A percentile compares a stretch with the other conserved stretches of the same genome.
Conservation (phyloP, 2,329 filamentous ascomycete genomes). For the Dissoconium aciculare region DNA sequence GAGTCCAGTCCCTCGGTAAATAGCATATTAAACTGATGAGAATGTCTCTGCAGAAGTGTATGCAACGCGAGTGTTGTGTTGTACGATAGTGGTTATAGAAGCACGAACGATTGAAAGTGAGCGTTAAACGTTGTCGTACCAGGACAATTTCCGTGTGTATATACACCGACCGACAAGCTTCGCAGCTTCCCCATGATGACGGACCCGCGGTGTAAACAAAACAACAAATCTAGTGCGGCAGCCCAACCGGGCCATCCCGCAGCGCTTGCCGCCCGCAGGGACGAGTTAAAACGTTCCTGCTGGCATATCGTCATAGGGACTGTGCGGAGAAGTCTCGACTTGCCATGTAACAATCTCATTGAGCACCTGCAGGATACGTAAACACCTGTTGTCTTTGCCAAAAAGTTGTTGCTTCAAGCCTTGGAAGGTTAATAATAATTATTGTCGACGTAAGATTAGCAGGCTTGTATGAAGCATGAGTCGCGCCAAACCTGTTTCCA, state of each 20-base stretch:
- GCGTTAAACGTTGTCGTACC: not conserved
- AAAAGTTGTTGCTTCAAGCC: too few relatives aligned
- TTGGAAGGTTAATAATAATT: too few relatives aligned
- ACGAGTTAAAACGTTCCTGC: too few relatives aligned
- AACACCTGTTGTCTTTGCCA: too few relatives aligned
- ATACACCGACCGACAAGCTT: not conserved
- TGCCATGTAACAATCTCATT: too few relatives aligned
- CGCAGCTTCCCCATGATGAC: not conserved
- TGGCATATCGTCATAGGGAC: too few relatives aligned
- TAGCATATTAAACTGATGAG: conserved; percentile 1
- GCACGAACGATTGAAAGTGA: not conserved
- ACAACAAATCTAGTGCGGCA: not conserved
- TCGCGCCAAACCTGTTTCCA: too few relatives aligned
- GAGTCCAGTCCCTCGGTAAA: conserved; percentile 10
- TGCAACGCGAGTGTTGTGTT: conserved; percentile 1
- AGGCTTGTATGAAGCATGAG: too few relatives aligned
- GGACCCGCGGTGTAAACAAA: not conserved
- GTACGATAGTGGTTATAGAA: conserved; percentile 2
- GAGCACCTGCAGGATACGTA: too few relatives aligned
- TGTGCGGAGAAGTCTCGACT: too few relatives aligned
- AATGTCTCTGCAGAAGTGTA: conserved; percentile 2
- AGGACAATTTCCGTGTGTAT: not conserved
- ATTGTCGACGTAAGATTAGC: too few relatives aligned
- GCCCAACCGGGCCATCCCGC: not conserved
- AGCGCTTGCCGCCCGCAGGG: not conserved